These are phyloP conservation scores for Penicillium bovifimosum DNA, from an alignment of 495 filamentous ascomycete genomes.

Conservation along the genomic window DNA sequence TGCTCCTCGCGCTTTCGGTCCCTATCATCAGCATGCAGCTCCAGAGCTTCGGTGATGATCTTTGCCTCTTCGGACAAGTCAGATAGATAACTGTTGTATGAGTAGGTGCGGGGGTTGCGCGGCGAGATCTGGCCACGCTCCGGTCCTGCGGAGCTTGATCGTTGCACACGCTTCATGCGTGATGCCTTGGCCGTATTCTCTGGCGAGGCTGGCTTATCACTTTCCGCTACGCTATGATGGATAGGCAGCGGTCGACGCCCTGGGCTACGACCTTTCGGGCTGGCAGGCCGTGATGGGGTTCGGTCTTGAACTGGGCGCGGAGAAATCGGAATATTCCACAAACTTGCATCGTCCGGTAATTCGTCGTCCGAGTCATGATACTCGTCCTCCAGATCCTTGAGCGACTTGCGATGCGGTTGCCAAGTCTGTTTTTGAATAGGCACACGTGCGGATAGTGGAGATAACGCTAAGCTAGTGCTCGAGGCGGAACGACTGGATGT, in stretches of 20 bases:
- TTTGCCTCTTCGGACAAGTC: constrained; percentile 84
- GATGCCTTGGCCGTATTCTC: constrained; percentile 30
- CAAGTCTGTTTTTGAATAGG: constrained; percentile 47
- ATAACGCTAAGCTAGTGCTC: constrained; percentile 33
- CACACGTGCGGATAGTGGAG: constrained; percentile 28
- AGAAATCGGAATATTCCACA: constrained; percentile 94
- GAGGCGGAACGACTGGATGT: constrained; percentile 28
- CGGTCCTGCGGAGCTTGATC: constrained; percentile 42
- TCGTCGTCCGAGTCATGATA: constrained; percentile 89
- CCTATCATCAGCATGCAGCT: constrained; percentile 70
- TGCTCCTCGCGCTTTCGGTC: constrained; percentile 47
- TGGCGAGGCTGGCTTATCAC: constrained; percentile 6
- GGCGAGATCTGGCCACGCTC: constrained; percentile 44
- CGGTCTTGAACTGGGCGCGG: constrained; percentile 70
- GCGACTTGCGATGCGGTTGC: constrained; percentile 73
- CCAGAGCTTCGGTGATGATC: constrained; percentile 81
- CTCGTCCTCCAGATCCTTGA: constrained; percentile 77
- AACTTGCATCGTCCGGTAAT: constrained; percentile 81
- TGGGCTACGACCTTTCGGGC: constrained; percentile 50
- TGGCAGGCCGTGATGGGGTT: constrained; percentile 42
- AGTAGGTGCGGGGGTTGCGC: constrained; percentile 63
- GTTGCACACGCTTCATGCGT: constrained; percentile 27
- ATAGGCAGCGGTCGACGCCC: constrained; percentile 39
- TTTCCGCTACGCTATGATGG: constrained; percentile 34
- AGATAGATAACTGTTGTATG: constrained; percentile 74